These are phyloP conservation scores for Adiantum capillusveneris DNA, from an alignment of 75 land plant species.

Conservation along the genomic window DNA sequence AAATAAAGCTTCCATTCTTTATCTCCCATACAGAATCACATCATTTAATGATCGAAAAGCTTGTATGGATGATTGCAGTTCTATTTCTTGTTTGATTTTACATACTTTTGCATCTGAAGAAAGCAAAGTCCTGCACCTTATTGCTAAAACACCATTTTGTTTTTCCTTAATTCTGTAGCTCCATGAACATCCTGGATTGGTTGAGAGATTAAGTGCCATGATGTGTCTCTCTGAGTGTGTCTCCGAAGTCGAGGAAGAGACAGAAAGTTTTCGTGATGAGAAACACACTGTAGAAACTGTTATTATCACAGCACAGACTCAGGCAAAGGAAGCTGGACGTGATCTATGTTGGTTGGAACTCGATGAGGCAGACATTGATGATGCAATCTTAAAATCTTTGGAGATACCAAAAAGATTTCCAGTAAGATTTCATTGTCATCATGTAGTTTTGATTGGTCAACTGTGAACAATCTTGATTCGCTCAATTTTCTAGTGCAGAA, in stretches of 20 bases:
- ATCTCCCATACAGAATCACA: too few relatives aligned
- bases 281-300: conserved; percentile 15
- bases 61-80: too few relatives aligned
- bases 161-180: conserved; percentile 48
- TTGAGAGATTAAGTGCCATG: conserved; percentile 75
- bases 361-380: conserved; percentile 76
- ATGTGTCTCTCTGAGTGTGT: conserved; percentile 96
- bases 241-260: conserved; percentile 8
- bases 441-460: background rate
- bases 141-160: too few relatives aligned
- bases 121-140: too few relatives aligned
- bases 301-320: conserved; percentile 31
- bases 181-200: conserved; percentile 64
- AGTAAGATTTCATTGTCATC: conserved; percentile 24
- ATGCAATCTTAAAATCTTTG: conserved; percentile 49
- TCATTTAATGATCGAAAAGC: too few relatives aligned
- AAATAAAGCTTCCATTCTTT: too few relatives aligned
- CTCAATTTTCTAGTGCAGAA: conserved; percentile 32
- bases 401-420: conserved; percentile 66
- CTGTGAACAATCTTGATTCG: background rate
- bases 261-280: conserved; percentile 3
- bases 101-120: too few relatives aligned
- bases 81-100: too few relatives aligned
- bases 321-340: conserved; percentile 33
- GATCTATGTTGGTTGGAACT: conserved; percentile 75